These are phyloP conservation scores for Wickerhamomyces sp. DNA, from an alignment of 1,139 yeast genomes.

Conservation along the genomic window DNA sequence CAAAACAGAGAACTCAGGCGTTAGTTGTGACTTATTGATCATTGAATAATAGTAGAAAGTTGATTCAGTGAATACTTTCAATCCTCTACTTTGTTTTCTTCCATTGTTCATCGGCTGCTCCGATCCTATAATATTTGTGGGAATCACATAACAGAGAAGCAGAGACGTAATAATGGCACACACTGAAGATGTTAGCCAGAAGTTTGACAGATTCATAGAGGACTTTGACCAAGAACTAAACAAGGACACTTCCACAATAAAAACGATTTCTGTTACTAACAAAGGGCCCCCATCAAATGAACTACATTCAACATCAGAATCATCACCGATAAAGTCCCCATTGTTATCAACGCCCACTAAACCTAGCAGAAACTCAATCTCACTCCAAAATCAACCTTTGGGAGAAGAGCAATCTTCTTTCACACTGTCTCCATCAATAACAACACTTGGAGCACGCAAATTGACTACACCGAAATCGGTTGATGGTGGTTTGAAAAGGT, in stretches of 20 bases:
- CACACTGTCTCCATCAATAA: neutral
- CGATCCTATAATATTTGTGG: too few relatives aligned
- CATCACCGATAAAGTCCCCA: constrained; percentile 12
- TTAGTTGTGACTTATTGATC: too few relatives aligned
- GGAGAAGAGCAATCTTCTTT: neutral
- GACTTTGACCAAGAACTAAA: constrained; percentile 20
- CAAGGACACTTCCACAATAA: constrained; percentile 23
- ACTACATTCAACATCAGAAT: neutral
- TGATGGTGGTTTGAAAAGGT: constrained; percentile 3
- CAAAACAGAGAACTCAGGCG: too few relatives aligned
- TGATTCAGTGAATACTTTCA: too few relatives aligned
- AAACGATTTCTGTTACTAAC: constrained; percentile 8
- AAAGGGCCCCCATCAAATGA: neutral
- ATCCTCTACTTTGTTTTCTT: too few relatives aligned
- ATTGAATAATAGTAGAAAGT: too few relatives aligned
- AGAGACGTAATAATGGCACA: too few relatives aligned
- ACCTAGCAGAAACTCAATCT: constrained; percentile 17
- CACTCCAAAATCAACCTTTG: constrained; percentile 21
- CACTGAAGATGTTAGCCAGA: constrained; percentile 10
- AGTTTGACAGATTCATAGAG: constrained; percentile 23
- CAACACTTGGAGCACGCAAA: neutral
- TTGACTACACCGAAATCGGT: neutral
- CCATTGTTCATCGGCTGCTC: too few relatives aligned
- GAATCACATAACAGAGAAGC: too few relatives aligned
- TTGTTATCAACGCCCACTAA: constrained; percentile 23